Percentiles rank a stretch among this genome's conserved stretches.
These are phyloP conservation scores for Boletus edulis DNA, from an alignment of 768 basidiomycete species.

Conservation along the genomic window DNA sequence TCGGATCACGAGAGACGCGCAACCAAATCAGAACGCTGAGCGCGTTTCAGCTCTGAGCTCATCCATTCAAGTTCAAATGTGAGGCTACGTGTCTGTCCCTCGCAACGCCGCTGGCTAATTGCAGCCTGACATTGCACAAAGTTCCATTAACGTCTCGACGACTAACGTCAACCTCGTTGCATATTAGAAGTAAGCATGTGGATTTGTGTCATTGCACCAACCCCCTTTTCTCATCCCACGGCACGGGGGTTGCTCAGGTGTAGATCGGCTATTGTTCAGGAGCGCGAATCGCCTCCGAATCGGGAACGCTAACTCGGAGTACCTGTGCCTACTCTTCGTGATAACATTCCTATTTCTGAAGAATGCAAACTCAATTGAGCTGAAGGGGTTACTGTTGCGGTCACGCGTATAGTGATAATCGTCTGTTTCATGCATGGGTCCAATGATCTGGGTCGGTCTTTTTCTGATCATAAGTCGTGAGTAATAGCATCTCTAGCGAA, in stretches of 20 bases:
- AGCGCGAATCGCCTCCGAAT: neutral
- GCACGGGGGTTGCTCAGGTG: neutral
- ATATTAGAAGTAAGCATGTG: neutral
- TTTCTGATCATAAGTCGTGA: neutral
- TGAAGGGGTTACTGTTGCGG: neutral
- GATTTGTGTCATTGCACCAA: neutral
- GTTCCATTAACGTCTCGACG: neutral
- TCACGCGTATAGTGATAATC: neutral
- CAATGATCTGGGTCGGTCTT: neutral
- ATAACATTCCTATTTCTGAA: neutral
- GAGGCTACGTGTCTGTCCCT: neutral
- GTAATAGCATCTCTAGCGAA: neutral
- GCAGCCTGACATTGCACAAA: slow-evolving; percentile 8
- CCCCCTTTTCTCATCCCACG: neutral
- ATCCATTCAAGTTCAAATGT: neutral
- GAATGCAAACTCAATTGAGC: neutral
- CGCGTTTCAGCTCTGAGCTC: neutral
- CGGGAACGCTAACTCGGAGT: neutral
- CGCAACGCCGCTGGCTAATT: slow-evolving; percentile 8
- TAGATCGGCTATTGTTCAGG: neutral
- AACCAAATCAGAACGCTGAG: neutral
- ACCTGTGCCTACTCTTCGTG: neutral
- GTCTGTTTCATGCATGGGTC: neutral
- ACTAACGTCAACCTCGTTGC: neutral
- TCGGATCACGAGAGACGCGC: neutral